Evolutionary conservation across 345 rosid genomes (phyloP), one percentile per base, ranked within the genome.

Genomic region (Fremontodendron californicum): DNA sequence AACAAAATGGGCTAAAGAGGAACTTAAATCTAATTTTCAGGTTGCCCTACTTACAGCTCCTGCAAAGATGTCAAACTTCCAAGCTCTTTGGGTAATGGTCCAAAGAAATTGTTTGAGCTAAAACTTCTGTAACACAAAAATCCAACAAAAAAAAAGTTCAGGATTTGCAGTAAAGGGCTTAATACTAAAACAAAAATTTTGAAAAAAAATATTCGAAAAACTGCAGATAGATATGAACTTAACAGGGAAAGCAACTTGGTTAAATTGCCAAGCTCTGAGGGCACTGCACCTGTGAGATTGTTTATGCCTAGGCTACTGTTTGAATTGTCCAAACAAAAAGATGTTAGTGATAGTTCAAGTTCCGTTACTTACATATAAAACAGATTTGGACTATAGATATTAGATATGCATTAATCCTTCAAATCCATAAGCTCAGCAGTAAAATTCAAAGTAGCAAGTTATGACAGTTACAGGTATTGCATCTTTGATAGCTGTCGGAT

Each of bases 271-370:
- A 87, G 88, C 73, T 86, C 85, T 61, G 79, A 71, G n/a, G 88
- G 90, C 49, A 89, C 84, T 43, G 49, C 80, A 70, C 90, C 90
- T 0, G 85, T 82, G 75, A 89, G 68, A 76, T 89, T 87, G 87
- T 89, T 89, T 83, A 87, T 87, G 76, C 90, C 89, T 23, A 87
- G 81, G 86, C 89, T 89, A 35, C 92, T 89, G 88, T 74, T 74
- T 66, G 65, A 77, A 21, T 62, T 66, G 29, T 73, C 71, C 79
- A 78, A 72, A 84, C 78, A 75, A 12, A 66, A 51, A 58, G 64
- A 52, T 66, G 69, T 33, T 45, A 55, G 74, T 75, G 51, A 40
- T 12, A 12, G 40, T n/a, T 40, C 71, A 83, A 55, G 42, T 60
- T 3, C 46, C 27, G 18, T 37, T 64, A 37, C 46, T 37, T 64